Base-by-base conservation (phyloP, 805 yeast species). In the Yarrowia porcina region DNA sequence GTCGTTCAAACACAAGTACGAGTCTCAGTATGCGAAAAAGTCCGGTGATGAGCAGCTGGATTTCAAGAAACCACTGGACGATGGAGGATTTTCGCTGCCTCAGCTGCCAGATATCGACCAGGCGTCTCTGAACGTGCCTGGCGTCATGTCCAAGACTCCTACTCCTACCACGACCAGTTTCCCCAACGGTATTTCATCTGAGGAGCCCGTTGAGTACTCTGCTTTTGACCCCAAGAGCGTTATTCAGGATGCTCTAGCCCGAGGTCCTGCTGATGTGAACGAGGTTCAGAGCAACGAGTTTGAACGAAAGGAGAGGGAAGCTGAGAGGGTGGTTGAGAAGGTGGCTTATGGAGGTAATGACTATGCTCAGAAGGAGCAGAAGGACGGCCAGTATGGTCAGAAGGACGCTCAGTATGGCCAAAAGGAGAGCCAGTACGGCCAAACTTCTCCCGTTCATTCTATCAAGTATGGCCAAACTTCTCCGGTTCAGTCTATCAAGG, bases 1-100 rank as follows among this genome's bases (percentile, higher is more conserved):
- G 44, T 52, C 59, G 36, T 56, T 41, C 59, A 63, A 25, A 15
- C 65, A 33, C 52, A 56, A 38, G 61, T 35, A 38, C 35, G 57
- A 41, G 57, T 23, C 21, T 18, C 66, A 30, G 36, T 63, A 39
- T 32, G 59, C 59, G 13, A 49, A 49, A 15, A 49, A 49, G 39
- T 21, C 38, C 10, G 15, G 1, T 15, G 39, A 60, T 18, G 64
- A 54, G 30, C 20, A 54, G 30, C 20, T 23, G 18, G 28, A 41
- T 4, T 42, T 9, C 32, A 9, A 39, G 25, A 44, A 44, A 18
- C 25, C 27, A 21, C 13, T 5, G 15, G 5, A 63, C 39, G 39
- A 64, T 27, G 64, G 25, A 61, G 18, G 33, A 30, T 45, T 39
- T 27, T 17, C 59, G 17, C 33, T 52, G 18, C 59, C 42, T 5